phyloP scores from a whole-genome alignment of 2,329 filamentous ascomycete species.

The Conoideocrella luteorostrata region DNA sequence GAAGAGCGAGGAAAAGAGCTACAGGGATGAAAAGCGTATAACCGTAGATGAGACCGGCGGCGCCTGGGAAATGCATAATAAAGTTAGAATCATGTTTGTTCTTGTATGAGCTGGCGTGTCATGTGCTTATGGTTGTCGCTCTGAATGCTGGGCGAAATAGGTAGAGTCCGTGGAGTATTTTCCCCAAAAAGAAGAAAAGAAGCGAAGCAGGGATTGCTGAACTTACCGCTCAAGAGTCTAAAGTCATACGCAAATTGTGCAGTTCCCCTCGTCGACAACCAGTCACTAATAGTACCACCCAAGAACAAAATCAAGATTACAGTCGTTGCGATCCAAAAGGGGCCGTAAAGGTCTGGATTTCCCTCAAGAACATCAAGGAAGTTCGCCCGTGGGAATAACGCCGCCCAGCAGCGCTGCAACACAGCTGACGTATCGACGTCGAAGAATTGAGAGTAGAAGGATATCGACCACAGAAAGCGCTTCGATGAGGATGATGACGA shows the following conservation, averaged over 20 bases:
- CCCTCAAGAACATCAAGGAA: constrained; percentile 97
- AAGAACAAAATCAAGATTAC: constrained; percentile 94
- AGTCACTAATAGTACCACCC: constrained; percentile 91
- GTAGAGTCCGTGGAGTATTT: too few species aligned
- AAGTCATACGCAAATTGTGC: constrained; percentile 89
- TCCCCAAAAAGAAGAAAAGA: not conserved
- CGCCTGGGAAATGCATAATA: constrained; percentile 41
- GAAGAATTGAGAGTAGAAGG: constrained; percentile 97
- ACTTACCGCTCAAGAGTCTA: constrained; percentile 70
- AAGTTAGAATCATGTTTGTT: constrained; percentile 1
- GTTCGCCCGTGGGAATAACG: constrained; percentile 86
- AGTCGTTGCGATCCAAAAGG: constrained; percentile 97
- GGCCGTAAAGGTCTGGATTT: constrained; percentile 93
- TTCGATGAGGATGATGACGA: constrained; percentile 52
- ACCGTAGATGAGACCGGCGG: constrained; percentile 88
- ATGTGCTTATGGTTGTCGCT: too few species aligned
- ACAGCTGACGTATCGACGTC: constrained; percentile 94
- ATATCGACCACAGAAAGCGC: constrained; percentile 84
- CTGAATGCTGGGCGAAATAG: too few species aligned
- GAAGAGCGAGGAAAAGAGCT: constrained; percentile 77
- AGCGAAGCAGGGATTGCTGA: too few species aligned
- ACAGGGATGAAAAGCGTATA: constrained; percentile 87
- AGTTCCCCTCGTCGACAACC: constrained; percentile 62
- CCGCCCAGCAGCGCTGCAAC: constrained; percentile 75
- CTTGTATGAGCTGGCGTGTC: too few species aligned